A percentile compares a stretch with the other conserved stretches of the same genome.
phyloP scores from a whole-genome alignment of 1,284 basidiomycete species.

The Fomitopsis schrenkii region DNA sequence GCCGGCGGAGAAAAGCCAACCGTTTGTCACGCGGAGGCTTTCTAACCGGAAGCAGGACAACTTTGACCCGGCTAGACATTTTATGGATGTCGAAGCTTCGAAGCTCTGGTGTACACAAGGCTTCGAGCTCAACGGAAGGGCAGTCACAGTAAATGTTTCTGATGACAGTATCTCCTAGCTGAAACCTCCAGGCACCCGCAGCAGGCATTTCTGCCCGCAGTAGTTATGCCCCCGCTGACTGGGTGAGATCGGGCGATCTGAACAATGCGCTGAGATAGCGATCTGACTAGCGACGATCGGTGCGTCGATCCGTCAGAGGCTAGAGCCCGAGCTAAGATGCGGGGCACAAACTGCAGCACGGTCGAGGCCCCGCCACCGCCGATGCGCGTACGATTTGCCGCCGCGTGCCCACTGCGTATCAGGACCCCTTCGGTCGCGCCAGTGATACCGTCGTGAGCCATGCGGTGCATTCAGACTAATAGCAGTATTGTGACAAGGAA shows the following conservation, averaged over 20 bases:
- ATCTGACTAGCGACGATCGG: background rate
- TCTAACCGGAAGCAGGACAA: no score
- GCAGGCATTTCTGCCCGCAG: background rate
- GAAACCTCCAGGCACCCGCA: background rate
- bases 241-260: background rate
- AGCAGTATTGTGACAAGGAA: background rate
- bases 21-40: no score
- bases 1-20: no score
- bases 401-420: background rate
- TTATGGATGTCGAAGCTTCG: no score
- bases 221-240: background rate
- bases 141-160: no score
- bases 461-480: background rate
- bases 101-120: no score
- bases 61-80: no score
- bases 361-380: background rate
- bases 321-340: background rate
- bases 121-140: no score
- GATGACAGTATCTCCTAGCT: no score
- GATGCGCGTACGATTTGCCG: no score
- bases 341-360: background rate
- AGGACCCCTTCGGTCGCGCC: background rate
- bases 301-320: background rate
- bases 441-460: background rate
- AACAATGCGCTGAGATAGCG: background rate